A percentile compares a stretch with the other conserved stretches of the same genome.
Evolutionary conservation across 1,284 basidiomycete genomes (phyloP).

Genomic region (Puccinia polysora): DNA sequence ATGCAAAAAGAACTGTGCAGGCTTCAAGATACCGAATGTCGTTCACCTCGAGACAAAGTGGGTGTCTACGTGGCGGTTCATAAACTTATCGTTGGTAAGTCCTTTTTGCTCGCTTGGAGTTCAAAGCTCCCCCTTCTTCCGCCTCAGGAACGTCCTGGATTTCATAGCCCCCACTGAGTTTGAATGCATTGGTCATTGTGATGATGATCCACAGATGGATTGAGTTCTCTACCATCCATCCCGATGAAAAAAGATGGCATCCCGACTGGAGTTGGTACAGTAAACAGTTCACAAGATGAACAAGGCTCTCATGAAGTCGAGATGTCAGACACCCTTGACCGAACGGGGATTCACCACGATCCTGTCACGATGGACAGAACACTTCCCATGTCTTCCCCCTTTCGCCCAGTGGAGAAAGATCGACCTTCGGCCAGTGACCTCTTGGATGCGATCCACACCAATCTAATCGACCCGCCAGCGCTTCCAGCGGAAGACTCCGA

Average conservation of each 20-base stretch:
- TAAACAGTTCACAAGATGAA: conserved; percentile 3
- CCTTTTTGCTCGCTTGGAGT: no score
- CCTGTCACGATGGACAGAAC: neutral
- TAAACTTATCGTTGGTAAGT: conserved; percentile 42
- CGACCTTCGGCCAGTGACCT: conserved; percentile 23
- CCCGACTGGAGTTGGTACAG: neutral
- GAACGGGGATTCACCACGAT: neutral
- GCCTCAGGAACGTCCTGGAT: neutral
- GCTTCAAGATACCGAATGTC: conserved; percentile 33
- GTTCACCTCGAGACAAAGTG: conserved; percentile 39
- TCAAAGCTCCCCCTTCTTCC: no score
- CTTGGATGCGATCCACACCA: conserved; percentile 31
- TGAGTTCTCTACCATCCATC: conserved; percentile 50
- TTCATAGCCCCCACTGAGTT: neutral
- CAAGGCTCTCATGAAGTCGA: conserved; percentile 46
- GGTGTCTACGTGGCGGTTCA: conserved; percentile 32
- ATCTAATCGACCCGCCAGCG: conserved; percentile 21
- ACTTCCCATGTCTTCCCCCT: conserved; percentile 28
- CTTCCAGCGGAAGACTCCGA: neutral
- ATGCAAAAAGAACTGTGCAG: conserved; percentile 18
- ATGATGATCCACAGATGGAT: conserved; percentile 41
- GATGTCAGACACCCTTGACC: conserved; percentile 47
- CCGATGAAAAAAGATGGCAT: conserved; percentile 49
- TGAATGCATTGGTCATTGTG: neutral
- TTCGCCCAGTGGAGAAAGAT: conserved; percentile 11